Percentiles rank a stretch among this genome's conserved stretches.
Conservation (phyloP, 2,329 filamentous ascomycete genomes). For the Fusarium miscanthi region DNA sequence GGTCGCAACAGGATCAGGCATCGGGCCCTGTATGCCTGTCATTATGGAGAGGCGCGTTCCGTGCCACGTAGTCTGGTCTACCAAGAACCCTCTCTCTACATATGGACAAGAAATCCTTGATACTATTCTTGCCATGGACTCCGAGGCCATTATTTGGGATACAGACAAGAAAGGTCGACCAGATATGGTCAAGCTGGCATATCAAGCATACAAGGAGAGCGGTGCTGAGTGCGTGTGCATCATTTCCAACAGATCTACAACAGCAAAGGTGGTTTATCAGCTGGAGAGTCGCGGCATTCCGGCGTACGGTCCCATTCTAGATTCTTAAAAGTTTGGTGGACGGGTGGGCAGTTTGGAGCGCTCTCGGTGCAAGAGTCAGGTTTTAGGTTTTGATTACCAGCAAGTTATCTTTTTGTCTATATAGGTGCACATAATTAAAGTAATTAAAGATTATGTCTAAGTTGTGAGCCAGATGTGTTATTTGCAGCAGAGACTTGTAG, state of each 20-base stretch:
- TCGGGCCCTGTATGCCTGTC: conserved; percentile 32
- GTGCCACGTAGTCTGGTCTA: conserved; percentile 36
- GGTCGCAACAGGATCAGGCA: conserved; percentile 35
- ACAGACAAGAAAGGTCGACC: conserved; percentile 65
- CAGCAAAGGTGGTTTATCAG: conserved; percentile 70
- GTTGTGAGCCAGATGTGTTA: too few relatives aligned
- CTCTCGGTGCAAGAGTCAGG: not conserved
- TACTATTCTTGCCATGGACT: conserved; percentile 27
- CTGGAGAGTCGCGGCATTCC: conserved; percentile 70
- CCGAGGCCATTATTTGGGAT: conserved; percentile 57
- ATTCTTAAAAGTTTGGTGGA: conserved; percentile 46
- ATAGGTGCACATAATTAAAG: not conserved
- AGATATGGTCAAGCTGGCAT: conserved; percentile 55
- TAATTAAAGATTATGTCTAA: not conserved
- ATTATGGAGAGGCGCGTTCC: conserved; percentile 35
- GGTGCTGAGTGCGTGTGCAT: conserved; percentile 73
- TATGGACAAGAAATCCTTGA: conserved; percentile 28
- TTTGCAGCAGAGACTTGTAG: too few relatives aligned
- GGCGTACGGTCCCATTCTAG: conserved; percentile 76
- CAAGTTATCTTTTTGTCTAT: not conserved
- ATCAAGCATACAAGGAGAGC: conserved; percentile 63
- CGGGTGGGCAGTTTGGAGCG: not conserved
- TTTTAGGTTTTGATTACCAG: not conserved
- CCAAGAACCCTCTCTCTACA: conserved; percentile 27
- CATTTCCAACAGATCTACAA: conserved; percentile 72